Base-by-base conservation (phyloP, 352 stramenopile species). In the Phytopythium oedochilum region DNA sequence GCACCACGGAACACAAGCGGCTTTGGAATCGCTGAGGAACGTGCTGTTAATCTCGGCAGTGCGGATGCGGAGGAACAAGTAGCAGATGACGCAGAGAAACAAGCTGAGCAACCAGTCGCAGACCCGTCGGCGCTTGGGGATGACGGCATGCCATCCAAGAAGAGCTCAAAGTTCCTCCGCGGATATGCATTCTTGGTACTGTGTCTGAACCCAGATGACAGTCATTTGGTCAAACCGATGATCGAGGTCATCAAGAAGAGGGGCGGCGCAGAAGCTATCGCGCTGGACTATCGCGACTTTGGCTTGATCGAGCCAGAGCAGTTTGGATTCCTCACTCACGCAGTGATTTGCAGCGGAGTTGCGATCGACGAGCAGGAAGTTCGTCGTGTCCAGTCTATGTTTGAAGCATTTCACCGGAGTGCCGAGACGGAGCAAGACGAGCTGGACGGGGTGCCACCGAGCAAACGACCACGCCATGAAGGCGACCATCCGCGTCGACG, bases 251-350 rank as follows among this genome's bases (percentile, higher is more conserved):
- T 86, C 42, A 60, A 72, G 26, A 40, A 63, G 5, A 31, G 49
- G 22, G 65, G 68, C 31, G 59, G 68, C 5, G 68, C 71, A 0
- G 70, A 86, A 35, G 69, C 64, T 10, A 65, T 88, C 47, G 71
- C 79, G 14, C 51, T 89, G 32, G 59, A 70, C 45, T 53, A 64
- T 9, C 72, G 71, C 25, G 75, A 89, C 59, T 72, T 87, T n/a
- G 61, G 59, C 23, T 59, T 64, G 22, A 26, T 89, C 2, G 70
- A 86, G 26, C 62, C 76, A 4, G 58, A 55, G 4, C 70, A 92
- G 39, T 82, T 92, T 46, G 53, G 69, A 1, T 85, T 87, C 58
- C 53, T 92, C n/a, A 88, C 75, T 3, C 74, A 89, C 57, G 63
- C 75, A 8, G 77, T 89, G 2, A 40, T 92, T 0, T 83, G 78